Conservation (phyloP, 805 yeast genomes). For the Yarrowia yakushimensis region DNA sequence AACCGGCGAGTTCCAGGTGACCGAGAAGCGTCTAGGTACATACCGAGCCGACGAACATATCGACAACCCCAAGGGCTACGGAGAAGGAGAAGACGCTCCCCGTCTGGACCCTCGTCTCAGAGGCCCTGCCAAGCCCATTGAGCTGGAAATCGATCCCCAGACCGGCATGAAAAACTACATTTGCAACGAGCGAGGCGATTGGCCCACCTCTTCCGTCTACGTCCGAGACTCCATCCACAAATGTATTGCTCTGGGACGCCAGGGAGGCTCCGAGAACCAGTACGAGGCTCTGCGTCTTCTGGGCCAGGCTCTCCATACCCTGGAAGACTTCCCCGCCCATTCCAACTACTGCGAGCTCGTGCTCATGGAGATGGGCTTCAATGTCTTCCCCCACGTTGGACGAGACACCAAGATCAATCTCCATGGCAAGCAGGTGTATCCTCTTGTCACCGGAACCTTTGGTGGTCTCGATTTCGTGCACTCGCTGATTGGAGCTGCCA, state of each 20-base stretch:
- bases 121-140: slow-evolving; percentile 30
- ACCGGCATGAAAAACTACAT: slow-evolving; percentile 34
- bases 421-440: slow-evolving; percentile 30
- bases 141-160: slow-evolving; percentile 30
- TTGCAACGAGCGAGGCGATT: slow-evolving; percentile 31
- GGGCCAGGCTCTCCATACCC: slow-evolving; percentile 33
- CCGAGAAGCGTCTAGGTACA: slow-evolving; percentile 30
- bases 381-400: slow-evolving; percentile 34
- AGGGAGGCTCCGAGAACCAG: slow-evolving; percentile 23
- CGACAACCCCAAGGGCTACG: slow-evolving; percentile 32
- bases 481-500: slow-evolving; percentile 32
- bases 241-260: slow-evolving; percentile 30
- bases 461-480: slow-evolving; percentile 33
- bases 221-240: slow-evolving; percentile 29
- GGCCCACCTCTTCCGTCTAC: slow-evolving; percentile 31
- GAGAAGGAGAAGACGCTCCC: slow-evolving; percentile 31
- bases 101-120: slow-evolving; percentile 29
- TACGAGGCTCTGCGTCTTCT: slow-evolving; percentile 32
- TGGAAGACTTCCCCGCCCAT: slow-evolving; percentile 34
- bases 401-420: slow-evolving; percentile 29
- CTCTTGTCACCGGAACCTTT: slow-evolving; percentile 33
- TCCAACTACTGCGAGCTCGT: slow-evolving; percentile 30
- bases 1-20: slow-evolving; percentile 33
- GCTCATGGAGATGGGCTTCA: slow-evolving; percentile 29
- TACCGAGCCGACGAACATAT: slow-evolving; percentile 33